Base-by-base conservation (phyloP, 805 yeast genomes). In the Starmera dryadoides region DNA sequence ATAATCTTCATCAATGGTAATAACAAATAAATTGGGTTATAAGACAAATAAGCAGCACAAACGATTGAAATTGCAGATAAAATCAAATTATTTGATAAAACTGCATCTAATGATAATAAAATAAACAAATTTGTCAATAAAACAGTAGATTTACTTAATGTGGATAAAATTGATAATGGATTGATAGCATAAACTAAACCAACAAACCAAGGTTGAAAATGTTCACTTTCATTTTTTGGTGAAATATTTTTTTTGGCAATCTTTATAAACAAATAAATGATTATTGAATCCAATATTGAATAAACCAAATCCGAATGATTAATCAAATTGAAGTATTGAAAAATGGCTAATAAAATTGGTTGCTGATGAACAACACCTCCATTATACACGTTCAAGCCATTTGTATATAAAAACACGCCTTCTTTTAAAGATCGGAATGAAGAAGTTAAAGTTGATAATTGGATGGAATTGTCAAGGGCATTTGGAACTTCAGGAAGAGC, bases 291-390 rank as follows among this genome's bases (percentile, higher is more conserved):
- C 3, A 74, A 50, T 1, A 65, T 35, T 0, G 89, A 72, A 57
- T 69, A 89, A 3, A 84, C 26, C 10, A 74, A 42, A 39, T 68
- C 63, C 36, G 41, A 36, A 1, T 46, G 29, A 7, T 40, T 43
- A 9, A 35, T 22, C n/a, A n/a, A n/a, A n/a, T n/a, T 10, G 20
- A 48, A 34, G 12, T 37, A 35, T 10, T 70, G 63, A 53, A 81
- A 68, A 2, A 77, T 42, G 3, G 68, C 62, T 28, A 86, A 69
- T 18, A 91, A 52, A 16, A 88, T 55, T 4, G 96, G 96, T 3
- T 95, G 79, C 49, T 87, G 95, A 59, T 87, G 91, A 28, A 82
- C 81, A 15, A 88, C 78, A 19, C 94, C 94, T 9, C 97, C 96
- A 44, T 77, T 77, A 52, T 87, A 91, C 8, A 87, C 77, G 35